Evolutionary conservation across 345 rosid genomes (phyloP).

Genomic region (Odontarrhena argentea): DNA sequence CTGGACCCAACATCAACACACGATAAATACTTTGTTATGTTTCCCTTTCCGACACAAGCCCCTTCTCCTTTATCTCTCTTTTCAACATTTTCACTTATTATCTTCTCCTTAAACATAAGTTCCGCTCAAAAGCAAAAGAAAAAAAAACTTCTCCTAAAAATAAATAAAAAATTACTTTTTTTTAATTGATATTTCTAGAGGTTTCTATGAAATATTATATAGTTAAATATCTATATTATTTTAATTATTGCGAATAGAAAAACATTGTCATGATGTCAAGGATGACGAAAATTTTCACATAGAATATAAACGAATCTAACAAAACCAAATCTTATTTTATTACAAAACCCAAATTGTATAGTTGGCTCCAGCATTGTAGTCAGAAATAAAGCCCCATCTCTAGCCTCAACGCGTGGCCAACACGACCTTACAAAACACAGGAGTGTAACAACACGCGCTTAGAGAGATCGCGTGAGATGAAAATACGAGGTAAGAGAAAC

Average conservation of each 20-base stretch:
- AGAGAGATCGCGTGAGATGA: conserved; percentile 19
- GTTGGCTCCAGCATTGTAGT: conserved; percentile 54
- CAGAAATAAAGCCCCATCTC: conserved; percentile 43
- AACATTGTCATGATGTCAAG: conserved; percentile 47
- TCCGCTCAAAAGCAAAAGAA: too few relatives aligned
- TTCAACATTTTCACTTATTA: conserved; percentile 12
- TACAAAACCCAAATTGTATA: conserved; percentile 28
- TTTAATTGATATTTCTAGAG: not conserved
- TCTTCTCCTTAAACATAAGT: not conserved
- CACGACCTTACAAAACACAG: conserved; percentile 13
- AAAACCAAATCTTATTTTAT: conserved; percentile 40
- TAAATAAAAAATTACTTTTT: not conserved
- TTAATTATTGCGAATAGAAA: conserved; percentile 14
- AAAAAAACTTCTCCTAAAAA: too few relatives aligned
- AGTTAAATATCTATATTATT: not conserved
- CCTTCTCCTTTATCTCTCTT: conserved; percentile 11
- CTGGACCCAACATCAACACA: conserved; percentile 32
- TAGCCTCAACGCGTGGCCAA: not conserved
- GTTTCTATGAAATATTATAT: not conserved
- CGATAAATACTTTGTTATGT: conserved; percentile 25
- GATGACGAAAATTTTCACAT: conserved; percentile 42
- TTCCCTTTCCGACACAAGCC: conserved; percentile 43
- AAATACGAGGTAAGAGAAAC: conserved; percentile 49
- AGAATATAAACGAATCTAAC: conserved; percentile 53
- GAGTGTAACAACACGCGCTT: conserved; percentile 36